Evolutionary conservation across 1,139 yeast genomes (phyloP).

Genomic region (Pneumocystis murina): DNA sequence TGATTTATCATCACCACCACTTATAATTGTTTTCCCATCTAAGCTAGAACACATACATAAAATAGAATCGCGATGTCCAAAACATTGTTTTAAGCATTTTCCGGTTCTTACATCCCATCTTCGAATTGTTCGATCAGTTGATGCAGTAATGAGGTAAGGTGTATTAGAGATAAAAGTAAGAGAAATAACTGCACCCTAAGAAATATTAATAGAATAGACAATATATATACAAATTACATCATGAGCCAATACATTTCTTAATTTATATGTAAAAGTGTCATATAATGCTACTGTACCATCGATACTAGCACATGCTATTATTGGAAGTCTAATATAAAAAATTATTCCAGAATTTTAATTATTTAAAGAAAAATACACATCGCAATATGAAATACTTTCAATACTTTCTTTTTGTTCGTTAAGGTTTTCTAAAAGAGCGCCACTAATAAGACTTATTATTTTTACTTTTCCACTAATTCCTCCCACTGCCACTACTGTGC

Average conservation of each 20-base stretch:
- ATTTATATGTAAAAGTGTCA: conserved; percentile 75
- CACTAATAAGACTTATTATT: conserved; percentile 57
- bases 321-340: conserved; percentile 35
- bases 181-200: conserved; percentile 63
- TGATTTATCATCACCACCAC: conserved; percentile 98
- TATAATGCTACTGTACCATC: conserved; percentile 71
- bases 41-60: conserved; percentile 60
- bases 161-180: conserved; percentile 44
- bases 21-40: conserved; percentile 54
- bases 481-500: conserved; percentile 44
- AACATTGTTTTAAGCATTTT: conserved; percentile 54
- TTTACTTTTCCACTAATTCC: conserved; percentile 76
- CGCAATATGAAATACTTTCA: conserved; percentile 26
- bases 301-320: conserved; percentile 77
- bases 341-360: conserved; percentile 19
- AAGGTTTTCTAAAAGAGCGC: conserved; percentile 47
- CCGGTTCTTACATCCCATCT: conserved; percentile 87
- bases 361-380: conserved; percentile 15
- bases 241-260: conserved; percentile 53
- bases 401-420: conserved; percentile 23
- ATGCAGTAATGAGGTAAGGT: conserved; percentile 51
- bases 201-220: background rate
- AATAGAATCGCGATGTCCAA: conserved; percentile 89
- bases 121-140: conserved; percentile 73
- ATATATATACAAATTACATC: conserved; percentile 19